phyloP scores from a whole-genome alignment of 257 asterid species.

The Solanum paucissectum region DNA sequence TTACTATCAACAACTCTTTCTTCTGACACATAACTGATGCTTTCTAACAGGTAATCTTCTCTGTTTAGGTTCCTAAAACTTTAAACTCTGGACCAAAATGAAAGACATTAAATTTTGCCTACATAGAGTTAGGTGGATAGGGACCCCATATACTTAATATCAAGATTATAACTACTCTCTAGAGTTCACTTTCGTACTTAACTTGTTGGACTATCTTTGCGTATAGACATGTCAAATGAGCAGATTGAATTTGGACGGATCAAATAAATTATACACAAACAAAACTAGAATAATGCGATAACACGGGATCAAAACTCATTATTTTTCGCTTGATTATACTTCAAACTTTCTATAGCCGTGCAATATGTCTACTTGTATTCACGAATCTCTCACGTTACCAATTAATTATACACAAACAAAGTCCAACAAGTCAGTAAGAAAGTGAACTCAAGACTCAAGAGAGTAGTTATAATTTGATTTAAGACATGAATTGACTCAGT shows the following conservation, averaged over 20 bases:
- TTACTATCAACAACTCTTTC: background rate
- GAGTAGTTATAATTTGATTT: background rate
- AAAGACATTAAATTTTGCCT: background rate
- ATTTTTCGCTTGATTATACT: background rate
- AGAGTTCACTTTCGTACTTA: background rate
- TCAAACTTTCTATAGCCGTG: background rate
- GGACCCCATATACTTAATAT: background rate
- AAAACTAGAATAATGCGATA: background rate
- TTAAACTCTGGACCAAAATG: background rate
- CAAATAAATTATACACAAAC: background rate
- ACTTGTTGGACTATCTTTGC: background rate
- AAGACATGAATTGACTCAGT: background rate
- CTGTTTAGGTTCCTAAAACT: background rate
- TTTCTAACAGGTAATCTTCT: background rate
- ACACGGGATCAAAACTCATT: background rate
- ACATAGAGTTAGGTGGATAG: background rate
- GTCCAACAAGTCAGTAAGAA: background rate
- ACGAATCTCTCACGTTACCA: background rate
- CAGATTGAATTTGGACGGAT: background rate
- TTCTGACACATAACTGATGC: slow-evolving; percentile 3
- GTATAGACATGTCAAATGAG: background rate
- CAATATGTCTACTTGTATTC: background rate
- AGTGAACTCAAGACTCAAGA: background rate
- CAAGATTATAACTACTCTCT: background rate
- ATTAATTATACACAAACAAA: background rate